Conservation (phyloP, 306 rosid genomes). For the Senna siamea region DNA sequence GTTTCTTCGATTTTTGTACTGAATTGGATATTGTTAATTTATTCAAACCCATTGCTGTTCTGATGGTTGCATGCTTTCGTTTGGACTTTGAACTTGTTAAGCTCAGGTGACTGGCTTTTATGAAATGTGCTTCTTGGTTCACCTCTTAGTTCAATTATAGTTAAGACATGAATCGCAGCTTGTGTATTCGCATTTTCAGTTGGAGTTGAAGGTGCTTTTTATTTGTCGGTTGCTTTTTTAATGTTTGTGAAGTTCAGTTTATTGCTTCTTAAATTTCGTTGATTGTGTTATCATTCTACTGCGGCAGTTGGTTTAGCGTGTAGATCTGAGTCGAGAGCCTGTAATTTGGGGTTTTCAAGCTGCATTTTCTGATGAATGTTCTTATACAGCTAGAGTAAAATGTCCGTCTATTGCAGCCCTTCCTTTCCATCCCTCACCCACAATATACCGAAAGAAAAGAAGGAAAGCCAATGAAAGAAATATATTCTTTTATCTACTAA, state of each 20-base stretch:
- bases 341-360: slow-evolving; percentile 37
- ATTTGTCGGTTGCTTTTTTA: slow-evolving; percentile 1
- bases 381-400: slow-evolving; percentile 2
- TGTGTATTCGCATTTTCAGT: slow-evolving; percentile 9
- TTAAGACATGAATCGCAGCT: slow-evolving; percentile 8
- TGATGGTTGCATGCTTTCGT: slow-evolving; percentile 36
- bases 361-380: slow-evolving; percentile 32
- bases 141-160: not conserved
- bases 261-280: not conserved
- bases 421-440: not conserved
- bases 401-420: not conserved
- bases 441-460: not conserved
- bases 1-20: slow-evolving; percentile 6
- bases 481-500: not conserved
- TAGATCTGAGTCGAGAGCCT: slow-evolving; percentile 52
- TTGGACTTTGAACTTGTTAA: slow-evolving; percentile 15
- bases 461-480: not conserved
- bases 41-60: slow-evolving; percentile 5
- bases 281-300: slow-evolving; percentile 3
- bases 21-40: not conserved
- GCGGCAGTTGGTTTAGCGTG: slow-evolving; percentile 36
- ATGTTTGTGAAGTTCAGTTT: slow-evolving; percentile 23
- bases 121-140: not conserved
- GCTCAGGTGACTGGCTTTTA: not conserved
- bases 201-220: slow-evolving; percentile 25